Conservation (phyloP, 208 protist species). For the Acanthamoeba royreba region DNA sequence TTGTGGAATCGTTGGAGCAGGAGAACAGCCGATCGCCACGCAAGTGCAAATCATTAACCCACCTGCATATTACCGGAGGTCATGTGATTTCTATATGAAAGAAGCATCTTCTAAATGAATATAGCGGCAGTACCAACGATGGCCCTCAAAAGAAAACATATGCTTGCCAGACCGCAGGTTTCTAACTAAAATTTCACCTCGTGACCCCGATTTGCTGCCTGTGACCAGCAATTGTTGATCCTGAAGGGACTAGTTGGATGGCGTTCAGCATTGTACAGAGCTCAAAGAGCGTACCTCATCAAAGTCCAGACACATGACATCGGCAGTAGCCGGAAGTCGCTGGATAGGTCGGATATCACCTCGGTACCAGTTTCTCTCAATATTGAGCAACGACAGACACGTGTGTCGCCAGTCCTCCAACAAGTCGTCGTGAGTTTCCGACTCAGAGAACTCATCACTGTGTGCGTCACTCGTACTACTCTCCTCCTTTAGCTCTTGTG, state of each 20-base stretch:
- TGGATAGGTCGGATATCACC: neutral
- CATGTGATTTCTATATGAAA: neutral
- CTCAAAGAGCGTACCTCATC: neutral
- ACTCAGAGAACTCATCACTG: too few relatives aligned
- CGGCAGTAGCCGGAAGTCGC: neutral
- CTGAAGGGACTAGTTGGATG: too few relatives aligned
- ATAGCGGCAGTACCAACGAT: too few relatives aligned
- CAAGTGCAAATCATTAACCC: neutral
- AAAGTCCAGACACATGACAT: neutral
- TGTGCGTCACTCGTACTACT: too few relatives aligned
- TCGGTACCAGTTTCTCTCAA: neutral
- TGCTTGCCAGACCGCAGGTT: neutral
- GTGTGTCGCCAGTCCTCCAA: too few relatives aligned
- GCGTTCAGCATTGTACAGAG: too few relatives aligned
- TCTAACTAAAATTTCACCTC: neutral
- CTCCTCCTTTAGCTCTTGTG: neutral
- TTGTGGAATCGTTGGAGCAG: neutral
- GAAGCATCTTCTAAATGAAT: too few relatives aligned
- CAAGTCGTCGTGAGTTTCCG: neutral
- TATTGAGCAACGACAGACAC: neutral
- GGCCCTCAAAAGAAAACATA: neutral
- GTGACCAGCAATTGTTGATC: neutral
- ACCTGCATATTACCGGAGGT: neutral
- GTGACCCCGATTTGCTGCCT: neutral
- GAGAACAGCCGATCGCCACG: neutral